Evolutionary conservation across 305 asterid species (phyloP), one percentile per base, ranked within the genome.

Genomic region (Ajuga reptans): DNA sequence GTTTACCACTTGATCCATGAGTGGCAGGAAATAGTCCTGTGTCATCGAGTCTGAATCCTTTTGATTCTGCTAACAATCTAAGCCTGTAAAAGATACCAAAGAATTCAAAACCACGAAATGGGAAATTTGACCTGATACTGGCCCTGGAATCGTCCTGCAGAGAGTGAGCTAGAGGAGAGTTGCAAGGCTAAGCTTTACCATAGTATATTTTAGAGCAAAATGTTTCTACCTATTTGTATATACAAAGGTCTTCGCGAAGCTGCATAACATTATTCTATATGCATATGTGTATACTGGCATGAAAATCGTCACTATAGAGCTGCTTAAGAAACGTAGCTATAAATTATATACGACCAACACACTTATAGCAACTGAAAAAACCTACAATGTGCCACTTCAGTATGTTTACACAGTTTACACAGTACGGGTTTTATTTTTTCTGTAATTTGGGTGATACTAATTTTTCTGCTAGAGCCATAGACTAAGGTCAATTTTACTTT

Each of bases 41-140:
- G 77, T 93, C 99, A 66, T 93, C 99, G 14, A 89, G 87, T 61
- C 82, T 88, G 68, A 89, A 93, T 41, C 99, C 97, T 78, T 89
- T 93, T 16, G 97, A 80, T 69, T 89, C 96, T 70, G 97, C 99
- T 65, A 91, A 78, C 51, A 89, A 52, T 82, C 96, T 89, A 64
- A 93, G 80, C 81, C 98, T 90, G 85, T 65, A 75, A 31, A 10
- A 51, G 24, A 46, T 11, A 37, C 15, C 58, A 64, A 60, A 4
- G 27, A 52, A 53, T 21, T 55, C 42, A 46, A 1, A 72, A 57
- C 36, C 15, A 36, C 39, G n/a, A 14, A 12, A 43, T 6, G 64
- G 24, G 9, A 57, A 5, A 36, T 17, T 31, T 16, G 17, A 57
- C 53, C 27, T 37, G 50, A 37, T 9, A 39, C 34, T 57, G 17